Conservation (phyloP, 441 rosid species). For the Erodium trifolium region DNA sequence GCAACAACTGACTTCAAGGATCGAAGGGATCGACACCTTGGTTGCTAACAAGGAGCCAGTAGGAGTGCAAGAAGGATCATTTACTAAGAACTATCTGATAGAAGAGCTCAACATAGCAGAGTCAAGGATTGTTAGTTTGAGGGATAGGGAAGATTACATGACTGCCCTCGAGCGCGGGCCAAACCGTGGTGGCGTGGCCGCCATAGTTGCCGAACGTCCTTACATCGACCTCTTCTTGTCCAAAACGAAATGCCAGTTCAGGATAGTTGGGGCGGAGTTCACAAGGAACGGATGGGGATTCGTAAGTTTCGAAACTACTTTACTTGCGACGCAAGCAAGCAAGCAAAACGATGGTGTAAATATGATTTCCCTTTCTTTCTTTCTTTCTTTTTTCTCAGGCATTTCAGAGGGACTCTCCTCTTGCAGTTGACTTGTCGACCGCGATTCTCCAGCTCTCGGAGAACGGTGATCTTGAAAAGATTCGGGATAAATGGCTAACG, state of each 20-base stretch:
- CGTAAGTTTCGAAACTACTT: constrained; percentile 40
- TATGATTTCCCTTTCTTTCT: neutral
- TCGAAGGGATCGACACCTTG: constrained; percentile 73
- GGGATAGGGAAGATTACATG: constrained; percentile 42
- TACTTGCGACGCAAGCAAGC: neutral
- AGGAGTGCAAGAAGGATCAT: constrained; percentile 86
- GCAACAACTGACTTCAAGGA: constrained; percentile 68
- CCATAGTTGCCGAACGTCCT: constrained; percentile 86
- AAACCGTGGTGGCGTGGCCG: constrained; percentile 64
- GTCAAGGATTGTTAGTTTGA: constrained; percentile 52
- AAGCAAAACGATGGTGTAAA: neutral
- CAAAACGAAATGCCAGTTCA: constrained; percentile 50
- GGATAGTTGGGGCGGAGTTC: constrained; percentile 81
- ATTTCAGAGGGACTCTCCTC: constrained; percentile 86
- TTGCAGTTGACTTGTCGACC: constrained; percentile 82
- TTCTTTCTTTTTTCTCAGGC: constrained; percentile 43
- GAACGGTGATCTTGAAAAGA: constrained; percentile 69
- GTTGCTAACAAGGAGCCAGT: constrained; percentile 58
- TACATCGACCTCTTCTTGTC: constrained; percentile 72
- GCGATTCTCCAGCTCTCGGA: constrained; percentile 83
- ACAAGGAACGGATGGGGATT: constrained; percentile 95
- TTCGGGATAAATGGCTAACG: constrained; percentile 73
- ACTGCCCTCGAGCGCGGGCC: constrained; percentile 61
- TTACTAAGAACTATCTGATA: constrained; percentile 59
- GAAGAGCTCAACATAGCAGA: constrained; percentile 71